Evolutionary conservation across 139 green algal species (phyloP).

Genomic region (Chlorella sp.): DNA sequence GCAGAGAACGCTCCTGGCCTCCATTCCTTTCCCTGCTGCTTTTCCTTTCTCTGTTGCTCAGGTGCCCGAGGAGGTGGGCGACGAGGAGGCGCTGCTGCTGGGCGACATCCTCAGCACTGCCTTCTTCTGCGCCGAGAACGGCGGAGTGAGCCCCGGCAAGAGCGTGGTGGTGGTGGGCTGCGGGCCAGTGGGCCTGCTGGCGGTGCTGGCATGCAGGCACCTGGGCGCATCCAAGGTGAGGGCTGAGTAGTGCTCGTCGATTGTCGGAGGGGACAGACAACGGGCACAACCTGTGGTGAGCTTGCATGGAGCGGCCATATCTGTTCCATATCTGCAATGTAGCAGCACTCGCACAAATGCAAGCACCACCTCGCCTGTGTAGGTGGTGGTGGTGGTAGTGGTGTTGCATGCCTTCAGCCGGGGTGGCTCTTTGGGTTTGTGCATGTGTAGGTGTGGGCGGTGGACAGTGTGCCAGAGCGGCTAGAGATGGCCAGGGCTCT

Average conservation of each 20-base stretch:
- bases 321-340: too few species aligned
- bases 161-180: constrained; percentile 59
- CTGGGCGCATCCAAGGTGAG: constrained; percentile 26
- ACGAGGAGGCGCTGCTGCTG: constrained; percentile 19
- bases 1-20: not conserved
- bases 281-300: too few species aligned
- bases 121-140: constrained; percentile 41
- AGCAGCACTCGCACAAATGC: too few species aligned
- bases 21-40: not conserved
- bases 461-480: constrained; percentile 53
- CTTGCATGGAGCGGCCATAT: too few species aligned
- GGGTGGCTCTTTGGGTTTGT: too few species aligned
- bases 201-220: constrained; percentile 36
- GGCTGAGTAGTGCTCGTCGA: too few species aligned
- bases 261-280: too few species aligned
- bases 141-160: constrained; percentile 17
- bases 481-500: constrained; percentile 40
- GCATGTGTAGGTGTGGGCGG: constrained; percentile 40
- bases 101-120: constrained; percentile 30
- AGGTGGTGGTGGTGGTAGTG: too few species aligned
- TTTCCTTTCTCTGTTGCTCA: not conserved
- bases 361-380: too few species aligned
- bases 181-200: constrained; percentile 63
- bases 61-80: constrained; percentile 8
- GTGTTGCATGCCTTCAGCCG: too few species aligned